These are phyloP conservation scores for Lactarius deliciosus DNA, from an alignment of 768 basidiomycete species.

Conservation along the genomic window DNA sequence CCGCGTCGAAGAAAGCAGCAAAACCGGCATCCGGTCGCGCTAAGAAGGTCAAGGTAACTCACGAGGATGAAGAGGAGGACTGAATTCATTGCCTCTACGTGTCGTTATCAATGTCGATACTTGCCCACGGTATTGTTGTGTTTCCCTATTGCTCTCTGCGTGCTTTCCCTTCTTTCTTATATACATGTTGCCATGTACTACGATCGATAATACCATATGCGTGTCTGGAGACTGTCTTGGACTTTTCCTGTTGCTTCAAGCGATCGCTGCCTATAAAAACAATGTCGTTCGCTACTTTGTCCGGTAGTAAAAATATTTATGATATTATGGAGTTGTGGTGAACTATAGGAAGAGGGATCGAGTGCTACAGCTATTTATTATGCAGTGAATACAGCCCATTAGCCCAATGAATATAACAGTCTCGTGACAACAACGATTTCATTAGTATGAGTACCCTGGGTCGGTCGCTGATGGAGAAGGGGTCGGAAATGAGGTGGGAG, in stretches of 20 bases:
- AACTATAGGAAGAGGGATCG: not conserved
- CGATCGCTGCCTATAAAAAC: not conserved
- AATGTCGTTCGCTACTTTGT: not conserved
- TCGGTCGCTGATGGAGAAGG: not conserved
- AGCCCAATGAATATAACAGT: not conserved
- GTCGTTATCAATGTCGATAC: not conserved
- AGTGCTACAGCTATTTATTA: conserved; percentile 4
- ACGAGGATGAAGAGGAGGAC: conserved; percentile 20
- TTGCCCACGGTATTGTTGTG: not conserved
- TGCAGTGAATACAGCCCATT: not conserved
- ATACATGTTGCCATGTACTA: conserved; percentile 16
- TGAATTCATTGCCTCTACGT: conserved; percentile 8
- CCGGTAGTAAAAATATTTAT: not conserved
- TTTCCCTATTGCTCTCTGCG: conserved; percentile 12
- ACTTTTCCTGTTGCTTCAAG: not conserved
- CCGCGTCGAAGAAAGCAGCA: conserved; percentile 19
- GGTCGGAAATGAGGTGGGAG: not conserved
- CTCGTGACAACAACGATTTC: not conserved
- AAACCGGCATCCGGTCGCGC: conserved; percentile 23
- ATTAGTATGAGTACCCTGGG: conserved; percentile 4
- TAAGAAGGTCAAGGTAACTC: conserved; percentile 20
- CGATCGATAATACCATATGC: conserved; percentile 27
- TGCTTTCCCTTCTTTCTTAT: conserved; percentile 22
- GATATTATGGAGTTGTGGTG: not conserved
- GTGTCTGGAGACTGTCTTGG: conserved; percentile 6